Conservation (phyloP, 345 rosid species). For the Noccaea bulbosa region DNA sequence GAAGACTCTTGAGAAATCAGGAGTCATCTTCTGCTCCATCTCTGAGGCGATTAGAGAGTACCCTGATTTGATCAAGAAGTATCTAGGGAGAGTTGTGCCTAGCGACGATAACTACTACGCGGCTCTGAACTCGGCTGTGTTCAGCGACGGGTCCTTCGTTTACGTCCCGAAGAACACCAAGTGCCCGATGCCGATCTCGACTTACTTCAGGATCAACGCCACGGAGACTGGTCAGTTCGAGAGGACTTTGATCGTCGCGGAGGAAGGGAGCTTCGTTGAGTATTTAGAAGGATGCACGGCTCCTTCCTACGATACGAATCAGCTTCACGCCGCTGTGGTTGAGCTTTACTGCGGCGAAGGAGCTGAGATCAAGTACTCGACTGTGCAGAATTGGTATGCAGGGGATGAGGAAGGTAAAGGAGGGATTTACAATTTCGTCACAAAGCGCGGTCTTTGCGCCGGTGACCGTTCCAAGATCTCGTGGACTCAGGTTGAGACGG, state of each 20-base stretch:
- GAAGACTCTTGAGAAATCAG: slow-evolving; percentile 69
- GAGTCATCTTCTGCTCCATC: slow-evolving; percentile 90
- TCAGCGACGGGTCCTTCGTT: slow-evolving; percentile 91
- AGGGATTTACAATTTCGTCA: slow-evolving; percentile 91
- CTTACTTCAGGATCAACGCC: slow-evolving; percentile 85
- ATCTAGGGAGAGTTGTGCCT: slow-evolving; percentile 87
- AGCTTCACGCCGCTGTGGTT: slow-evolving; percentile 96
- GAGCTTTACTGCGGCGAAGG: slow-evolving; percentile 80
- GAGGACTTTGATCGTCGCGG: slow-evolving; percentile 96
- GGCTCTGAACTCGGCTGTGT: slow-evolving; percentile 83
- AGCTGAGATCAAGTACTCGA: slow-evolving; percentile 92
- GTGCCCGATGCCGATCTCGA: slow-evolving; percentile 92
- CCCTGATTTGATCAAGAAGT: slow-evolving; percentile 80
- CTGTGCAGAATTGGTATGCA: slow-evolving; percentile 96
- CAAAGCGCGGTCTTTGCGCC: slow-evolving; percentile 91
- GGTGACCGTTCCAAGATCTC: slow-evolving; percentile 84
- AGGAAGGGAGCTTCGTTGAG: slow-evolving; percentile 88
- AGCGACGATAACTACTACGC: slow-evolving; percentile 88
- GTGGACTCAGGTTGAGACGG: slow-evolving; percentile 98
- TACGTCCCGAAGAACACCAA: slow-evolving; percentile 78
- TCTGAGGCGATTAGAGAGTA: slow-evolving; percentile 80
- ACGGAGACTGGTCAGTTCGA: slow-evolving; percentile 97
- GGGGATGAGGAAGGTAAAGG: slow-evolving; percentile 91
- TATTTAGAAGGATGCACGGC: slow-evolving; percentile 97
- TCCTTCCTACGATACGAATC: slow-evolving; percentile 84